Base-by-base conservation (phyloP, 2,329 filamentous ascomycete genomes). In the Monascus ruber region DNA sequence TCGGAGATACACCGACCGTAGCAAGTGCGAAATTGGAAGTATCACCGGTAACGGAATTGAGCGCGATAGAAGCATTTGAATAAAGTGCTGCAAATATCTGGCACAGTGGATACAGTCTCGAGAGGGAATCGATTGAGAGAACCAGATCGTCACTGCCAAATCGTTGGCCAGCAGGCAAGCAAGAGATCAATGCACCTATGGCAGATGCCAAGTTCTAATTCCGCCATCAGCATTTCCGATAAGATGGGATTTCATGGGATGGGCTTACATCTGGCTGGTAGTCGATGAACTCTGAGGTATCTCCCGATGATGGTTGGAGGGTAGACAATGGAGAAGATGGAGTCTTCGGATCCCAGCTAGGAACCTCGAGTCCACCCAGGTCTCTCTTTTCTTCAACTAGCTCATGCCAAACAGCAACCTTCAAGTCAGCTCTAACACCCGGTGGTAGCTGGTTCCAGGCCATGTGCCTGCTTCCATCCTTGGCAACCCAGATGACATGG, bases 321-420 rank as follows among this genome's bases (percentile, higher is more conserved):
- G 63, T 61, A 28, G 47, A 59, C 27, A 79, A 44, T 17, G 66
- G 65, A 8, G 66, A 68, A 2, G 69, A 61, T 26, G 63, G 64
- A 1, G 58, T 54, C 31, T 73, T 74, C 24, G 71, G 72, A 32
- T 79, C 74, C 37, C 75, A 63, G 6, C 72, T 63, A 1, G 85
- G 85, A 8, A 94, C 69, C 17, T 85, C 76, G 5, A 66, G 66
- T 33, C 72, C 75, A 31, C 74, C 71, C 39, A 67, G 69, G 26
- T 68, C 64, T 11, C 78, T 76, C 47, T 73, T 72, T 45, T 91
- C 83, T 47, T 82, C 77, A 25, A 95, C 68, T 38, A 96, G 74
- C 43, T 95, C 85, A 54, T 94, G 85, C 88, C 89, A 98, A 9
- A 89, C 91, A n/a, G 80, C 76, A 10, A 95, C 83, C 40, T 83